Conservation (phyloP, 1,284 basidiomycete genomes). For the Boletus sp. region DNA sequence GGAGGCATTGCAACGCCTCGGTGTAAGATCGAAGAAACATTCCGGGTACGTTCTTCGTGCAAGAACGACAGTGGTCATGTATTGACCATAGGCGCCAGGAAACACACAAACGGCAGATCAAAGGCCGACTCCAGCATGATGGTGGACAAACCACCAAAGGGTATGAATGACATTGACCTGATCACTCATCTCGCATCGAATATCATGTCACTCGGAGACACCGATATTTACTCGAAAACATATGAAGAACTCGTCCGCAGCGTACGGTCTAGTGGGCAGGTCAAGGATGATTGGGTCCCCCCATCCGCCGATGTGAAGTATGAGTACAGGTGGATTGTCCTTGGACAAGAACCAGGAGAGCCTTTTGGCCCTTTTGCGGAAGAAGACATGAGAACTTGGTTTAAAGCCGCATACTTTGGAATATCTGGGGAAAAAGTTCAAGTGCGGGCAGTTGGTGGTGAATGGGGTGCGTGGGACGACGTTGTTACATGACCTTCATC, state of each 20-base stretch:
- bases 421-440: constrained; percentile 66
- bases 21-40: constrained; percentile 64
- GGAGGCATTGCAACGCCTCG: constrained; percentile 85
- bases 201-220: constrained; percentile 78
- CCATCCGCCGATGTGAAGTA: constrained; percentile 72
- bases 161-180: constrained; percentile 60
- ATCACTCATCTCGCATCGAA: constrained; percentile 81
- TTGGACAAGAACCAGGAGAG: constrained; percentile 46
- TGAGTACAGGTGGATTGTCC: constrained; percentile 74
- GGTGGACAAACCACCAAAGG: constrained; percentile 42
- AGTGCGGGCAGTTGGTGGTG: constrained; percentile 55
- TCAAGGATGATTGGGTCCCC: constrained; percentile 67
- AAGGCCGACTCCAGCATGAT: constrained; percentile 41
- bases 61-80: neutral
- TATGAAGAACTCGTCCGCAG: constrained; percentile 78
- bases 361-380: constrained; percentile 74
- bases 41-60: constrained; percentile 37
- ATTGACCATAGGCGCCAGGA: constrained; percentile 22
- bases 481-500: constrained; percentile 41
- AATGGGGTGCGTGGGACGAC: constrained; percentile 73
- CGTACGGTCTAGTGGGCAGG: constrained; percentile 65
- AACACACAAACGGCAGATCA: constrained; percentile 32
- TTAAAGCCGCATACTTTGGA: constrained; percentile 74
- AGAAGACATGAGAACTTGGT: constrained; percentile 74
- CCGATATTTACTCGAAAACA: constrained; percentile 78